A percentile compares a stretch with the other conserved stretches of the same genome.
Evolutionary conservation across 108 stramenopile genomes (phyloP).

Genomic region (Fragilaria radians): DNA sequence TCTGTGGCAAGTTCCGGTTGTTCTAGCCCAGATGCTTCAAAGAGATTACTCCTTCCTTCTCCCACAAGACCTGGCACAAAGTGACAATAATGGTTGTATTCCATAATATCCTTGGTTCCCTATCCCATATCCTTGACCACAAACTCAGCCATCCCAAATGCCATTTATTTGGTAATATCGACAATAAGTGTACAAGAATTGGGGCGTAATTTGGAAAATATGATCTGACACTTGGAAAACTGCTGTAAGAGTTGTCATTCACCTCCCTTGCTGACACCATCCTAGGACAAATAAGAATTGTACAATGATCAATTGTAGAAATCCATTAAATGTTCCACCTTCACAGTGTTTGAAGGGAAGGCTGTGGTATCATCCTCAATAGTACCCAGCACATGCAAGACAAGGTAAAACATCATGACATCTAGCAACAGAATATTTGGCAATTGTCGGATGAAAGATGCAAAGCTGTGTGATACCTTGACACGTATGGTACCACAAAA

Average conservation of each 20-base stretch:
- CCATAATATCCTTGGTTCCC: conserved; percentile 81
- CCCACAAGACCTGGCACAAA: conserved; percentile 98
- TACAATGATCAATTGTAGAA: conserved; percentile 87
- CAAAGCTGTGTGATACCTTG: conserved; percentile 95
- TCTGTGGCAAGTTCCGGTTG: conserved; percentile 46
- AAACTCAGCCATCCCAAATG: conserved; percentile 98
- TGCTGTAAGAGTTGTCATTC: conserved; percentile 87
- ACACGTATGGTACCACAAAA: conserved; percentile 96
- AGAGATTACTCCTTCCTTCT: conserved; percentile 95
- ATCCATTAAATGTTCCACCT: conserved; percentile 68
- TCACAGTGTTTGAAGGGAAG: conserved; percentile 72
- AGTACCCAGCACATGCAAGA: conserved; percentile 95
- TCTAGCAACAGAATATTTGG: conserved; percentile 82
- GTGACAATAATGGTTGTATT: conserved; percentile 98
- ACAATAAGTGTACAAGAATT: conserved; percentile 71
- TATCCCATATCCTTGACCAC: conserved; percentile 95
- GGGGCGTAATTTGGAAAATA: conserved; percentile 62
- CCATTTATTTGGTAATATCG: conserved; percentile 96
- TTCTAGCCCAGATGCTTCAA: conserved; percentile 80
- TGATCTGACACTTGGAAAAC: conserved; percentile 84
- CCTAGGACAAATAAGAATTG: conserved; percentile 81
- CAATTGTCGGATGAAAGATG: conserved; percentile 95
- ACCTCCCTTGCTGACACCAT: conserved; percentile 93
- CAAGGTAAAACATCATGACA: conserved; percentile 95
- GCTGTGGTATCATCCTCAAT: conserved; percentile 98